phyloP scores from a whole-genome alignment of 2,329 filamentous ascomycete species.

The Dactylellina parvicollis region DNA sequence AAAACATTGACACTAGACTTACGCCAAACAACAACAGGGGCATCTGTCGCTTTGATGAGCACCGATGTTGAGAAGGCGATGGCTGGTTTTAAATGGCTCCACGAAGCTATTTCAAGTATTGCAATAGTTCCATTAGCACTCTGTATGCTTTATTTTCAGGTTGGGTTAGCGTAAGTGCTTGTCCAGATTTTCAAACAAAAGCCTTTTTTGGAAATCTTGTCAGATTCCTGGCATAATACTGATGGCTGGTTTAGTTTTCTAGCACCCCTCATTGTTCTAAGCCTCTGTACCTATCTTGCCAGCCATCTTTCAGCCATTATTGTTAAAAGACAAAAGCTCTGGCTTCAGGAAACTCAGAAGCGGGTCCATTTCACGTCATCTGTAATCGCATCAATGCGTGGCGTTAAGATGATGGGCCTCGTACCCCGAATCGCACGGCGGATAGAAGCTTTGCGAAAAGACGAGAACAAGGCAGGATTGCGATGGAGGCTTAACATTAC shows the following conservation, averaged over 20 bases:
- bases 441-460: constrained; percentile 24
- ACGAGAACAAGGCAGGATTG: constrained; percentile 37
- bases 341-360: constrained; percentile 48
- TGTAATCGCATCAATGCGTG: constrained; percentile 48
- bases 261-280: constrained; percentile 23
- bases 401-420: constrained; percentile 50
- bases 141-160: constrained; percentile 60
- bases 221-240: neutral
- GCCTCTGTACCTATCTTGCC: constrained; percentile 17
- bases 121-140: constrained; percentile 60
- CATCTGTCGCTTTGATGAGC: constrained; percentile 65
- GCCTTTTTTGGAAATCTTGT: too few relatives aligned
- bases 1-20: constrained; percentile 60
- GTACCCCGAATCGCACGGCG: constrained; percentile 17
- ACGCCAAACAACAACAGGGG: constrained; percentile 61
- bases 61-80: constrained; percentile 64
- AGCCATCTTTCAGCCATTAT: constrained; percentile 31
- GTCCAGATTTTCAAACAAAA: neutral
- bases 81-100: constrained; percentile 60
- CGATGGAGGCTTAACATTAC: constrained; percentile 34
- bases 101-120: constrained; percentile 62
- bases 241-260: constrained; percentile 15
- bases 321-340: constrained; percentile 35
- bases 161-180: constrained; percentile 59
- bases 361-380: constrained; percentile 52